Conservation (phyloP, 2,329 filamentous ascomycete species). For the Aspergillus neotritici region DNA sequence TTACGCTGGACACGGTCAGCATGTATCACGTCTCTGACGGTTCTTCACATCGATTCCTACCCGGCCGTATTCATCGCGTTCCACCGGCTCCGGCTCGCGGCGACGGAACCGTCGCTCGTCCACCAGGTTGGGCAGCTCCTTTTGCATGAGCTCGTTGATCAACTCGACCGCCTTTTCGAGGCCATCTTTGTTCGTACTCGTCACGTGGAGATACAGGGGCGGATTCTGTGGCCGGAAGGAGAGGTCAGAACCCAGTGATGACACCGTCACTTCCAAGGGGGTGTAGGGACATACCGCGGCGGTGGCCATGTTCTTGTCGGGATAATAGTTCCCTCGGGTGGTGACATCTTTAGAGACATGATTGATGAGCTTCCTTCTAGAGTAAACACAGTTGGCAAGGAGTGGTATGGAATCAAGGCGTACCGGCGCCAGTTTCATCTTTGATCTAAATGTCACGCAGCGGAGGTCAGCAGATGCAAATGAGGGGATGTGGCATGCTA, state of each 20-base stretch:
- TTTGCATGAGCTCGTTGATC: conserved; percentile 92
- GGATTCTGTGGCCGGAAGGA: conserved; percentile 59
- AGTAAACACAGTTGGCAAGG: conserved; percentile 42
- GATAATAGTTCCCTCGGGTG: conserved; percentile 91
- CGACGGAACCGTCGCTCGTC: conserved; percentile 89
- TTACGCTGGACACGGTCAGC: conserved; percentile 61
- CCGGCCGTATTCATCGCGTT: conserved; percentile 84
- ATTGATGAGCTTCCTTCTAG: conserved; percentile 56
- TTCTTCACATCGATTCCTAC: conserved; percentile 44
- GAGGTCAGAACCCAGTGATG: background rate
- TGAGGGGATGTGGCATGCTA: conserved; percentile 58
- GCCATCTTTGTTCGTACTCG: conserved; percentile 85
- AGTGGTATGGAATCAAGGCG: conserved; percentile 51
- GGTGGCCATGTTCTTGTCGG: conserved; percentile 96
- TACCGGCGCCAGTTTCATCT: conserved; percentile 99
- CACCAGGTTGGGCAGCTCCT: conserved; percentile 90
- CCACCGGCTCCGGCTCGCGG: conserved; percentile 70
- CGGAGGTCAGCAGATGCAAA: conserved; percentile 91
- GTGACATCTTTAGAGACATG: conserved; percentile 82
- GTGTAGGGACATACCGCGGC: conserved; percentile 63
- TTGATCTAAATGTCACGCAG: conserved; percentile 93
- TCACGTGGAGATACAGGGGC: conserved; percentile 90
- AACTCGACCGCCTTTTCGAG: conserved; percentile 80
- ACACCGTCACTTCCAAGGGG: background rate
- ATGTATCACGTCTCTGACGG: background rate